Base-by-base conservation (phyloP, 78 protist species). In the Anaeramoeba ignava region DNA sequence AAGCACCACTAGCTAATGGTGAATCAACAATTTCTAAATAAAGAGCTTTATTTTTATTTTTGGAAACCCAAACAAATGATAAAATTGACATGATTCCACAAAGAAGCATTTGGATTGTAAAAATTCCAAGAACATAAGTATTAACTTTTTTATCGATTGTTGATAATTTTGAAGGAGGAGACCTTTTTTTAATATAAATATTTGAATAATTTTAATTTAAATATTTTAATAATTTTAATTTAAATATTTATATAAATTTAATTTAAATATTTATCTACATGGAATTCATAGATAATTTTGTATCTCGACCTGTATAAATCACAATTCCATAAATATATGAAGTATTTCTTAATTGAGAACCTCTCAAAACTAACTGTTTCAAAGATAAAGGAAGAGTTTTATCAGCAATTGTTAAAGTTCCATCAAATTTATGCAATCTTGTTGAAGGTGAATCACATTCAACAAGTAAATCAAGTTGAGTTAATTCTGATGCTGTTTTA, bases 291-390 rank as follows among this genome's bases (percentile, higher is more conserved):
- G 31, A n/a, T n/a, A 82, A n/a, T 67, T 82, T 82, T 54, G 82
- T 82, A 54, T 82, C 84, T 12, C 40, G 17, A 17, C 84, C 84
- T n/a, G 84, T 33, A 78, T 36, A 82, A 67, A 82, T 78, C 23
- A 82, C 84, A 3, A 82, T 78, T 38, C 84, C 84, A 38, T 54
- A 67, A 40, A 82, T 78, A n/a, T 38, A 38, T 33, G 33, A 27
- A n/a, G 84, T 82, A 12, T 82, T 82, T 78, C 33, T 82, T 33
- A 82, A 38, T 33, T 3, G n/a, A 33, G 82, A 17, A n/a, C 84
- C 84, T 17, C 78, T 3, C 79, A 33, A 27, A 12, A 82, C 17
- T 54, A 54, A 54, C 17, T 54, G 73, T 17, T 54, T 54, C 36
- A 54, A 27, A 8, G 73, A 54, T 54, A 54, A 54, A 17, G 73